Conservation (phyloP, 2,329 filamentous ascomycete species). For the Diaporthe humulicola region DNA sequence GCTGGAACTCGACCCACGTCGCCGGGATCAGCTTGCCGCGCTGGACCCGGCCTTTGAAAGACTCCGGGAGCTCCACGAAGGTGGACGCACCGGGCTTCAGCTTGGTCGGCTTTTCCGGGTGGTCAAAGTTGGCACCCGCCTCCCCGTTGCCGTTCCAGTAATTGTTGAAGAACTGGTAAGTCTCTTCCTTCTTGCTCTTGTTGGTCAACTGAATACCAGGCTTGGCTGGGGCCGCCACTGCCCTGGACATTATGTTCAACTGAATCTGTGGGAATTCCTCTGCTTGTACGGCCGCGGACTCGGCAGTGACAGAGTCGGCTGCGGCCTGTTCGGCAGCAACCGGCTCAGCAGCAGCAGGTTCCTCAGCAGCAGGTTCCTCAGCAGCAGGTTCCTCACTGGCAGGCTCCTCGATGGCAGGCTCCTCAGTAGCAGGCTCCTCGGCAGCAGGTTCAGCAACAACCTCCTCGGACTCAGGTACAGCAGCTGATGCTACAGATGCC, state of each 20-base stretch:
- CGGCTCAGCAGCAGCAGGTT: background rate
- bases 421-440: background rate
- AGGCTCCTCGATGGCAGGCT: background rate
- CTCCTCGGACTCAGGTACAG: background rate
- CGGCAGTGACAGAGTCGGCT: background rate
- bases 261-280: background rate
- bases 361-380: background rate
- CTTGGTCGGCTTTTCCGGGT: conserved; percentile 51
- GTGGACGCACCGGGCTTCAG: conserved; percentile 48
- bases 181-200: conserved; percentile 48
- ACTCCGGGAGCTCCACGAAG: conserved; percentile 48
- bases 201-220: conserved; percentile 55
- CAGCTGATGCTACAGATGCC: background rate
- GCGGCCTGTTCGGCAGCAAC: background rate
- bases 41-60: conserved; percentile 54
- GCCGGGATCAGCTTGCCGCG: conserved; percentile 35
- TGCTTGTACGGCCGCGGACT: background rate
- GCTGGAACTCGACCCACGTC: conserved; percentile 36
- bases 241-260: conserved; percentile 24
- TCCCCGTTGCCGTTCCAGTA: conserved; percentile 56
- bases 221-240: conserved; percentile 22
- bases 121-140: conserved; percentile 55
- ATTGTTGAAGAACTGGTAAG: conserved; percentile 57
- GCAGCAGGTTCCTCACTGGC: background rate
- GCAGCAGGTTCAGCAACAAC: background rate